phyloP scores from a whole-genome alignment of 2,329 filamentous ascomycete genomes.

The Aspergillus novoparasiticus region DNA sequence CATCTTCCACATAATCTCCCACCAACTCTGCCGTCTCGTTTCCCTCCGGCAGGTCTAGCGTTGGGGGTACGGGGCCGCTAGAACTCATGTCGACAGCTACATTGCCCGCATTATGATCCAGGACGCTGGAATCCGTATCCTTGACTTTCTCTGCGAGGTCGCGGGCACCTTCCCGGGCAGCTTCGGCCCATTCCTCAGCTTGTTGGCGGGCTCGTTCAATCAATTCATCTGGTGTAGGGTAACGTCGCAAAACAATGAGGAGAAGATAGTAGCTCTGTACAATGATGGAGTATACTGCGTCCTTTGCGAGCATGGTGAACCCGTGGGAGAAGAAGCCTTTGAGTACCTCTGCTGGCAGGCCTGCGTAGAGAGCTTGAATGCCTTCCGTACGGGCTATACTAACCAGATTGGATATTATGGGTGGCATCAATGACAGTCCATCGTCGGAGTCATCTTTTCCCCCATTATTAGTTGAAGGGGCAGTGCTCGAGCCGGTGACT shows the following conservation, averaged over 20 bases:
- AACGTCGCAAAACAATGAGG: constrained; percentile 51
- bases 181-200: constrained; percentile 45
- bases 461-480: constrained; percentile 22
- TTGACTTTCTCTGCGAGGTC: constrained; percentile 36
- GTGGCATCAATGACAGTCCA: constrained; percentile 37
- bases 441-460: constrained; percentile 11
- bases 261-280: constrained; percentile 71
- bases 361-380: constrained; percentile 70
- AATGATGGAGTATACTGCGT: constrained; percentile 71
- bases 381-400: constrained; percentile 66
- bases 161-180: constrained; percentile 42
- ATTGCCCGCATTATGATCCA: constrained; percentile 25
- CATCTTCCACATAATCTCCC: constrained; percentile 49
- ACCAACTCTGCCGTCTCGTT: constrained; percentile 50
- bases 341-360: constrained; percentile 73
- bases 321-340: constrained; percentile 87
- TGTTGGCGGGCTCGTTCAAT: constrained; percentile 42
- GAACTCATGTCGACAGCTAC: constrained; percentile 37
- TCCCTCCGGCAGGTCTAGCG: constrained; percentile 23
- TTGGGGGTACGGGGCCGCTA: constrained; percentile 12
- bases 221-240: constrained; percentile 47
- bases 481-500: constrained; percentile 42
- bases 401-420: constrained; percentile 66
- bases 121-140: constrained; percentile 27
- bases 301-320: constrained; percentile 84